Evolutionary conservation across 805 yeast genomes (phyloP), one percentile per base, ranked within the genome.

Genomic region (Ogataea pignaliae): DNA sequence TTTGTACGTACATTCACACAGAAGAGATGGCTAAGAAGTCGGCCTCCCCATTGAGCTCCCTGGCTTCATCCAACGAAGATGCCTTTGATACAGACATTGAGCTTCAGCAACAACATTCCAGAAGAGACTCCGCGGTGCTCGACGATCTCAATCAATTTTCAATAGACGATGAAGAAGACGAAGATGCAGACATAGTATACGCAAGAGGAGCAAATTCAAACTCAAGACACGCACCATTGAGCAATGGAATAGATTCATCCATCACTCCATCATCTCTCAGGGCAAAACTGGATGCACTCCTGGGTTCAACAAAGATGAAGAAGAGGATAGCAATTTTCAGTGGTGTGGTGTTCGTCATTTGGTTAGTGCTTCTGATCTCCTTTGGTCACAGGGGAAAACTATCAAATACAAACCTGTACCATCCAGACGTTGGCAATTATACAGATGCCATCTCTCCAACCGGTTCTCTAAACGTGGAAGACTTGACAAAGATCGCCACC

Each of bases 321-420:
- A 43, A 42, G 41, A 43, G 52, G 43, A 29, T 43, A 17, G 37
- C 43, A 16, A 39, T 53, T 6, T 31, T 50, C 10, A 48, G 56
- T 35, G 41, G 40, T 6, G 33, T 59, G 3, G 42, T 55, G 12
- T 48, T 57, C 11, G n/a, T 56, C 2, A 33, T 59, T 1, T 65
- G 69, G 69, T 37, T 57, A 1, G 37, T 54, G 2, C 42, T 55
- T 18, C 39, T 64, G 29, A 40, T 57, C 8, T 37, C 44, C 8
- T 62, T 57, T 43, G 59, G 64, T 4, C 46, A 44, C 10, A 44
- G 40, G 7, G 56, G 58, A 5, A 48, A 49, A 10, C 37, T 57
- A 2, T 37, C 50, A 21, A 52, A 57, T 35, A 41, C 48, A 13
- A 46, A 47, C 31, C 26, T 49, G 18, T 48, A 47, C 26, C 33